phyloP scores from a whole-genome alignment of 768 basidiomycete genomes.

The Boletales sp. region DNA sequence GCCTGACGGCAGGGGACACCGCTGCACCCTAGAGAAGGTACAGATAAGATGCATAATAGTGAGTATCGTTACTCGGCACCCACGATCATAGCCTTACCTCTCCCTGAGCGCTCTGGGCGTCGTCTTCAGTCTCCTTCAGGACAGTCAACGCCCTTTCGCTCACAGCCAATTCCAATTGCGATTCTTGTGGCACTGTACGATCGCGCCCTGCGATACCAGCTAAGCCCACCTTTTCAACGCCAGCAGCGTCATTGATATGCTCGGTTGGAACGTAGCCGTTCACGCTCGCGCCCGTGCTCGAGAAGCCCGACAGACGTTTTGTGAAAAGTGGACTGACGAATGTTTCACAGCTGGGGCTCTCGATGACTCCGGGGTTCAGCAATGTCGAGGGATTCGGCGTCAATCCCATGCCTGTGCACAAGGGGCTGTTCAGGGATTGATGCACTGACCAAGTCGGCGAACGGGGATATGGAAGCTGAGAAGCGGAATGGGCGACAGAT shows the following conservation, averaged over 20 bases:
- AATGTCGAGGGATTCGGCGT: slow-evolving; percentile 23
- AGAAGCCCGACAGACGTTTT: slow-evolving; percentile 26
- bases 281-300: slow-evolving; percentile 25
- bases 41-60: not conserved
- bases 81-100: slow-evolving; percentile 47
- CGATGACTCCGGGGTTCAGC: slow-evolving; percentile 24
- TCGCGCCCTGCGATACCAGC: slow-evolving; percentile 25
- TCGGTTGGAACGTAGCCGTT: slow-evolving; percentile 22
- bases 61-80: not conserved
- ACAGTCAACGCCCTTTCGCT: slow-evolving; percentile 55
- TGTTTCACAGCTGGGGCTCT: slow-evolving; percentile 28
- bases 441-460: slow-evolving; percentile 39
- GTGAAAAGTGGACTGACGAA: slow-evolving; percentile 14
- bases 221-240: slow-evolving; percentile 18
- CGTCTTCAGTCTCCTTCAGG: slow-evolving; percentile 33
- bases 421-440: slow-evolving; percentile 43
- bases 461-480: slow-evolving; percentile 30
- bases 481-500: slow-evolving; percentile 21
- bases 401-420: slow-evolving; percentile 30
- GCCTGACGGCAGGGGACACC: slow-evolving; percentile 29
- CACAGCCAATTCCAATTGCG: slow-evolving; percentile 53
- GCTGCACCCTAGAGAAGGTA: slow-evolving; percentile 41
- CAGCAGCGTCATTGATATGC: slow-evolving; percentile 10
- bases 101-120: slow-evolving; percentile 59
- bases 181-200: slow-evolving; percentile 35